Evolutionary conservation across 495 filamentous ascomycete genomes (phyloP).

Genomic region (Podospora didyma): DNA sequence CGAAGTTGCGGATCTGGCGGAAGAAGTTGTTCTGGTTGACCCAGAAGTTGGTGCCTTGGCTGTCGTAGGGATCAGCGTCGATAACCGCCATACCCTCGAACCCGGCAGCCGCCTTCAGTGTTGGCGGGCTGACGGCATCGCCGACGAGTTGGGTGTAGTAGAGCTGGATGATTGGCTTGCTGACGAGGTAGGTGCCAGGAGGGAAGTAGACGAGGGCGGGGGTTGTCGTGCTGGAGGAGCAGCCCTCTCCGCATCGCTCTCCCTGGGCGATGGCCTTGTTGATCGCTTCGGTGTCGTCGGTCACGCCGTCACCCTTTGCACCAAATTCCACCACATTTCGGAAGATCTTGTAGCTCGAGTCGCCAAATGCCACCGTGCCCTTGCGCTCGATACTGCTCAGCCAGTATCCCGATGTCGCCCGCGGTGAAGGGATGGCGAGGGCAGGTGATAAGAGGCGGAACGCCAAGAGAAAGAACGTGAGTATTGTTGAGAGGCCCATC

Average conservation of each 20-base stretch:
- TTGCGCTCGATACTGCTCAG: constrained; percentile 66
- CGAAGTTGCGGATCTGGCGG: constrained; percentile 90
- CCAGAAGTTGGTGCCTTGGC: constrained; percentile 57
- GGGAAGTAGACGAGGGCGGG: constrained; percentile 80
- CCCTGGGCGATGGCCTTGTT: constrained; percentile 77
- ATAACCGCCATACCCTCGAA: constrained; percentile 88
- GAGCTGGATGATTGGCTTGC: constrained; percentile 62
- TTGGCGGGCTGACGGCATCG: constrained; percentile 64
- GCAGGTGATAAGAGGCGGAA: constrained; percentile 31
- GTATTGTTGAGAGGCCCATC: constrained; percentile 39
- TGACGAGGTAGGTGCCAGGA: constrained; percentile 69
- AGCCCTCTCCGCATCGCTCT: constrained; percentile 70
- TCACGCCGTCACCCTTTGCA: constrained; percentile 61
- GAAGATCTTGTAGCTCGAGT: constrained; percentile 63
- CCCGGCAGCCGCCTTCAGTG: constrained; percentile 65
- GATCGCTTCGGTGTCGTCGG: constrained; percentile 87
- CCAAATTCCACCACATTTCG: constrained; percentile 81
- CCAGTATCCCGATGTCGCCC: constrained; percentile 60
- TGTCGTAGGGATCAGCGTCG: constrained; percentile 79
- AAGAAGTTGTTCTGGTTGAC: constrained; percentile 99
- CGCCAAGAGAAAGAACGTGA: constrained; percentile 32
- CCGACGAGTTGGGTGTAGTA: constrained; percentile 83
- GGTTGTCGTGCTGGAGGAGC: constrained; percentile 75
- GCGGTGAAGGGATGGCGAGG: constrained; percentile 26
- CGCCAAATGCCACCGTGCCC: constrained; percentile 62